phyloP scores from a whole-genome alignment of 1,284 basidiomycete species.

The Ganoderma lucidum region DNA sequence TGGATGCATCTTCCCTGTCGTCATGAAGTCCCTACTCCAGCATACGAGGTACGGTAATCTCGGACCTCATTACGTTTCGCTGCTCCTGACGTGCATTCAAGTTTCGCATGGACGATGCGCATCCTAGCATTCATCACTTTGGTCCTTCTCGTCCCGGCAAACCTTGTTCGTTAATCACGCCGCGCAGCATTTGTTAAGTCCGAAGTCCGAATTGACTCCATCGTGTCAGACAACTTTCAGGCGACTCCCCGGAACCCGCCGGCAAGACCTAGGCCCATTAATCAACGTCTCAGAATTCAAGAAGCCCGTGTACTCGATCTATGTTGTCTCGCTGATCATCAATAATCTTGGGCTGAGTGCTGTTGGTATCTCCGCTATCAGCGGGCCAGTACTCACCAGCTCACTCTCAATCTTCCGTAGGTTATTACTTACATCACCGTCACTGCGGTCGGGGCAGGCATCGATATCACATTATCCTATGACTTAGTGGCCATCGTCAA shows the following conservation, averaged over 20 bases:
- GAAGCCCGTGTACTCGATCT: not conserved
- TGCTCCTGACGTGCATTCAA: not conserved
- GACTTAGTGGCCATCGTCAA: slow-evolving; percentile 56
- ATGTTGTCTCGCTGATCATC: not conserved
- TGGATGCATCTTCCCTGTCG: slow-evolving; percentile 51
- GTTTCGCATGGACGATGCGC: slow-evolving; percentile 59
- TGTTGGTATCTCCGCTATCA: not conserved
- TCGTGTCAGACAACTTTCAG: not conserved
- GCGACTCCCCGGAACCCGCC: not conserved
- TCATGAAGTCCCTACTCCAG: slow-evolving; percentile 46
- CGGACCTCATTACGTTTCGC: not conserved
- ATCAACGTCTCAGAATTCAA: not conserved
- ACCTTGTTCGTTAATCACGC: slow-evolving; percentile 39
- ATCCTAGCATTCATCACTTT: slow-evolving; percentile 62
- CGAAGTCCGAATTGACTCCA: not conserved
- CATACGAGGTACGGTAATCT: slow-evolving; percentile 38
- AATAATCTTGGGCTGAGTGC: not conserved
- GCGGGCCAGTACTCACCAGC: not conserved
- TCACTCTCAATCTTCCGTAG: not conserved
- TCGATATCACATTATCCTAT: slow-evolving; percentile 45
- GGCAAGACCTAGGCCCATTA: not conserved
- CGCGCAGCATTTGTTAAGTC: not conserved
- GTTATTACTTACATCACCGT: not conserved
- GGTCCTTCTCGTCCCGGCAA: slow-evolving; percentile 49
- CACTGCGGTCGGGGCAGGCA: slow-evolving; percentile 35